Conservation (phyloP, 2,329 filamentous ascomycete genomes). For the Xylaria arbuscula region DNA sequence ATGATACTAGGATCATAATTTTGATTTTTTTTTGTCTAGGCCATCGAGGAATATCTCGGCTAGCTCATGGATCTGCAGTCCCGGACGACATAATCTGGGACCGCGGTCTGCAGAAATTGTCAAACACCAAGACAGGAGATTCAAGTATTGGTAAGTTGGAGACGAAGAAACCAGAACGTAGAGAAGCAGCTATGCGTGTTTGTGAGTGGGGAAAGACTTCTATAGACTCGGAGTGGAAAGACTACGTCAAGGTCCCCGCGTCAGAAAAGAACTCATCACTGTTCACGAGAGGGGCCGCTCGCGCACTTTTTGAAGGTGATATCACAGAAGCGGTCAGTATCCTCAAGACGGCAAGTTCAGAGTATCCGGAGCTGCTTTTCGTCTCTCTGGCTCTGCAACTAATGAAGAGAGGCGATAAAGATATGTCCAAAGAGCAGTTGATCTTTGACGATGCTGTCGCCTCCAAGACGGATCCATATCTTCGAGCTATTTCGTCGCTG, state of each 20-base stretch:
- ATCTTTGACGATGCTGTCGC: constrained; percentile 70
- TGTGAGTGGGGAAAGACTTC: constrained; percentile 75
- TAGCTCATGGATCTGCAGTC: constrained; percentile 57
- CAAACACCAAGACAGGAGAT: constrained; percentile 72
- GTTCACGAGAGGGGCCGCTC: constrained; percentile 80
- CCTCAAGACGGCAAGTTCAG: constrained; percentile 73
- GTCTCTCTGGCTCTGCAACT: constrained; percentile 75
- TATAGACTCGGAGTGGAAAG: constrained; percentile 56
- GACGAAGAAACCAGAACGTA: constrained; percentile 75
- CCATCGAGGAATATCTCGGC: constrained; percentile 59
- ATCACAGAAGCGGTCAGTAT: constrained; percentile 75
- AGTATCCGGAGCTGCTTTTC: constrained; percentile 73
- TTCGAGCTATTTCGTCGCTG: constrained; percentile 81
- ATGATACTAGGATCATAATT: constrained; percentile 6
- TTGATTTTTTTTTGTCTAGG: constrained; percentile 53
- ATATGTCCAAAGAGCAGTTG: constrained; percentile 60
- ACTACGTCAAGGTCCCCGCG: constrained; percentile 57
- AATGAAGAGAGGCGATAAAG: constrained; percentile 62
- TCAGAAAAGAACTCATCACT: constrained; percentile 64
- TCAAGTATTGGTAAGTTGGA: constrained; percentile 70
- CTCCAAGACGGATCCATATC: constrained; percentile 78
- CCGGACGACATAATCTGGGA: constrained; percentile 68
- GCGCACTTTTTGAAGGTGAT: constrained; percentile 79
- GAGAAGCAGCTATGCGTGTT: constrained; percentile 79
- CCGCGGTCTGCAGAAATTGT: constrained; percentile 70